Evolutionary conservation across 352 stramenopile species (phyloP), one percentile per base, ranked within the genome.

Genomic region (Pythium periplocum): DNA sequence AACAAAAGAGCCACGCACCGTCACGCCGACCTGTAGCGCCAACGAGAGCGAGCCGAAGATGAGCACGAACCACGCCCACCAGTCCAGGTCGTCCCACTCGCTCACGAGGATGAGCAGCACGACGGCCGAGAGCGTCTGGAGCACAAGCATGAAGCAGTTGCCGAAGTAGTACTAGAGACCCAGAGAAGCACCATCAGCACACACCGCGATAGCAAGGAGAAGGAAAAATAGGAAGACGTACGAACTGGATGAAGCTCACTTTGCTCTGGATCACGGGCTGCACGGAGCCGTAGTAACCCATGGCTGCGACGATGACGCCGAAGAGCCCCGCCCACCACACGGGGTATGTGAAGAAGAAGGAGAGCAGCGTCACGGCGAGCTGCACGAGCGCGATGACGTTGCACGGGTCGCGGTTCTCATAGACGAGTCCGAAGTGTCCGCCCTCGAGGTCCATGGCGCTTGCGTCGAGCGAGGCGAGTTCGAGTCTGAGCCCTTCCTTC

Each of bases 191-290:
- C 17, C 17, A 26, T 26, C 17, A 26, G 17, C 17, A 26, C 17
- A 26, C 17, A 26, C 17, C 17, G 17, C 17, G 33, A 46, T 32
- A 34, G 4, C 9, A 51, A 53, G 9, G 8, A n/a, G 35, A 60
- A 30, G 31, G 30, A 49, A 10, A 51, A 26, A 36, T 1, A 36
- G 2, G 10, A 39, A 38, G 37, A 83, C 80, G 63, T 75, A 90
- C 80, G 48, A 92, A 90, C 49, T 92, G 82, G 64, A 92, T 83
- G 61, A 92, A 92, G 77, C 77, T 89, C 55, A 87, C 80, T 85
- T 92, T 92, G 75, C 78, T 89, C 67, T 92, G 82, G 62, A 90
- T 86, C 45, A 90, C 79, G 32, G 82, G 82, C 66, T 89, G 73
- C 33, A 87, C 75, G 4, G 78, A 89, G 38, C 82, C 82, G 48